Conservation (phyloP, 2,329 filamentous ascomycete genomes). For the Stagonosporopsis cucurbitacearum region DNA sequence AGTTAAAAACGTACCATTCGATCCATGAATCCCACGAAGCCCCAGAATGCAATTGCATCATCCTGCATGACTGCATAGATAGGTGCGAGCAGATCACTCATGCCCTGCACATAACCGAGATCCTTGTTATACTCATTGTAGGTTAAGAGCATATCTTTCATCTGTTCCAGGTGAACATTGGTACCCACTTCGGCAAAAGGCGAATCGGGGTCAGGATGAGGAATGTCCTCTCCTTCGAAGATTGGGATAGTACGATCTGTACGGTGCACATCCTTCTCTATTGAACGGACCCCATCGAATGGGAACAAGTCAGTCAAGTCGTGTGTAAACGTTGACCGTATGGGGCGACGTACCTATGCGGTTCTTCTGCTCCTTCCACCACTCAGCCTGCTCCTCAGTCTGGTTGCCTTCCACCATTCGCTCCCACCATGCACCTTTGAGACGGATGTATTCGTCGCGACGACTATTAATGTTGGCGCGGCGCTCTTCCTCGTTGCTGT, state of each 20-base stretch:
- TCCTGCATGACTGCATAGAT: constrained; percentile 98
- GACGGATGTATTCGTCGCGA: constrained; percentile 88
- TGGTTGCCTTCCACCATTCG: constrained; percentile 82
- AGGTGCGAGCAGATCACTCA: constrained; percentile 95
- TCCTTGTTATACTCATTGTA: constrained; percentile 98
- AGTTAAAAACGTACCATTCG: constrained; percentile 68
- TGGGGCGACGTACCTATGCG: constrained; percentile 78
- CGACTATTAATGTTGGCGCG: constrained; percentile 82
- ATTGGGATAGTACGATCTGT: constrained; percentile 95
- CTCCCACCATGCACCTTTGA: constrained; percentile 98
- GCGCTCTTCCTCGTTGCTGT: constrained; percentile 85
- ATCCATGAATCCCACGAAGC: constrained; percentile 93
- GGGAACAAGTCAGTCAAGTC: constrained; percentile 55
- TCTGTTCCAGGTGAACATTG: constrained; percentile 96
- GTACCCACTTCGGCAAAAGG: constrained; percentile 92
- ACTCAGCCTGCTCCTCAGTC: constrained; percentile 83
- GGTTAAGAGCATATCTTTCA: constrained; percentile 98
- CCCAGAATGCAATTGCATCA: constrained; percentile 96
- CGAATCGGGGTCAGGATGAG: constrained; percentile 93
- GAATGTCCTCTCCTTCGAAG: constrained; percentile 94
- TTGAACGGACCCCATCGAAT: constrained; percentile 60
- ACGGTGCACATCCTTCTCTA: constrained; percentile 98
- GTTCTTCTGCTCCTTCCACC: constrained; percentile 94
- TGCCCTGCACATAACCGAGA: constrained; percentile 96
- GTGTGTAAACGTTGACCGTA: neutral